phyloP scores from a whole-genome alignment of 1,139 yeast species.

The Nematodospora anomalae region DNA sequence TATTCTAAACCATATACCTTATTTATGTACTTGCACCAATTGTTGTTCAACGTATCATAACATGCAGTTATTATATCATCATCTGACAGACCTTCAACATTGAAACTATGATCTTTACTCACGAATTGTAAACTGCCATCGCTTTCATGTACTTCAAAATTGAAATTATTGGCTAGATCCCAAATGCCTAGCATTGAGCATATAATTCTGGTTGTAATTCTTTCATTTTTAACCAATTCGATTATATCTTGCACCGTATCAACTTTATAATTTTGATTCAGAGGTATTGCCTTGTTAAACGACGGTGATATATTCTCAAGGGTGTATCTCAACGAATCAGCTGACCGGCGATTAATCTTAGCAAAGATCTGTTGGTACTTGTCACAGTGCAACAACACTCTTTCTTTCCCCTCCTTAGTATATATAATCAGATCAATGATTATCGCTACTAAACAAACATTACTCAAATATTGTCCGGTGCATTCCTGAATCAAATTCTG shows the following conservation, averaged over 20 bases:
- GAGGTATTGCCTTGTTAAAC: background rate
- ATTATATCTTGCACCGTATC: conserved; percentile 16
- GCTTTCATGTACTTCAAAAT: conserved; percentile 16
- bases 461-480: conserved; percentile 17
- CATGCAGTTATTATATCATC: conserved; percentile 9
- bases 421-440: conserved; percentile 18
- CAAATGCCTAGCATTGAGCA: conserved; percentile 35
- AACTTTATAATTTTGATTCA: conserved; percentile 9
- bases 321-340: conserved; percentile 13
- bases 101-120: background rate
- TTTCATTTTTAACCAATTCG: conserved; percentile 19
- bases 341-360: conserved; percentile 7
- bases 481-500: conserved; percentile 18
- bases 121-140: conserved; percentile 10
- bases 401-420: conserved; percentile 5
- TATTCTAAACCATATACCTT: conserved; percentile 29
- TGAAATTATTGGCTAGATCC: conserved; percentile 28
- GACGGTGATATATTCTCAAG: conserved; percentile 21
- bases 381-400: conserved; percentile 9
- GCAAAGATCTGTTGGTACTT: conserved; percentile 1
- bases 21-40: conserved; percentile 22
- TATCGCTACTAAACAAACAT: conserved; percentile 22
- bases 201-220: conserved; percentile 28
- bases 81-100: conserved; percentile 4
- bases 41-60: conserved; percentile 11